Evolutionary conservation across 371 early-diverging fungal genomes (phyloP), one percentile per base, ranked within the genome.

Genomic region (Nematocida sp.): DNA sequence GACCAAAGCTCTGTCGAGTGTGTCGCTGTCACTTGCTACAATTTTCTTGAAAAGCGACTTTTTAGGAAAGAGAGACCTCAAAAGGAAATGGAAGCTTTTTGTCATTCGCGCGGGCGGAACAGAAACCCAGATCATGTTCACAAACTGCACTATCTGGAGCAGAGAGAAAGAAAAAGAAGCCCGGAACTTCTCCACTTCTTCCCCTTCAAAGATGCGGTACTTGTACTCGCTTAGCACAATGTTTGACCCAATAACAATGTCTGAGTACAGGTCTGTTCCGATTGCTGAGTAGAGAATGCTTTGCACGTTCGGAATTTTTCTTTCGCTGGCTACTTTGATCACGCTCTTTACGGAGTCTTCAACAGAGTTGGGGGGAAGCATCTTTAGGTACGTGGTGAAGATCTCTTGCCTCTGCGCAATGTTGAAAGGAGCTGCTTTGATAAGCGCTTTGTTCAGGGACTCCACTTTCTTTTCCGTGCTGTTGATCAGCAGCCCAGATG

Each of bases 391-490:
- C 15, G 50, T 43, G 17, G 34, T 45, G 48, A 70, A 70, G 19
- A 70, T 70, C 13, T 70, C 58, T 23, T 70, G 40, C 29, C 74
- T 37, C 25, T 58, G 7, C 37, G 56, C 74, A 15, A 21, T 46
- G 48, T 70, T 70, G 53, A 70, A 70, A 8, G 58, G 43, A 8
- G 74, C 74, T 62, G 74, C 60, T 41, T 70, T 70, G 36, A 70
- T 50, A 8, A 70, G 50, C 0, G 62, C 63, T 8, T 23, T 17
- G 58, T 70, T 70, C 45, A 70, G 32, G 32, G 23, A 23, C 5
- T 5, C 36, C 2, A 70, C 36, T 32, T 70, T 70, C 36, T 70
- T 70, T 40, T 70, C 74, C 49, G 74, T n/a, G 52, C 60, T 58
- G n/a, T 56, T 58, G 13, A 70, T 60, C 2, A 70, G 53, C n/a